Base-by-base conservation (phyloP, 768 basidiomycete genomes). In the Rhodotorula graminis region DNA sequence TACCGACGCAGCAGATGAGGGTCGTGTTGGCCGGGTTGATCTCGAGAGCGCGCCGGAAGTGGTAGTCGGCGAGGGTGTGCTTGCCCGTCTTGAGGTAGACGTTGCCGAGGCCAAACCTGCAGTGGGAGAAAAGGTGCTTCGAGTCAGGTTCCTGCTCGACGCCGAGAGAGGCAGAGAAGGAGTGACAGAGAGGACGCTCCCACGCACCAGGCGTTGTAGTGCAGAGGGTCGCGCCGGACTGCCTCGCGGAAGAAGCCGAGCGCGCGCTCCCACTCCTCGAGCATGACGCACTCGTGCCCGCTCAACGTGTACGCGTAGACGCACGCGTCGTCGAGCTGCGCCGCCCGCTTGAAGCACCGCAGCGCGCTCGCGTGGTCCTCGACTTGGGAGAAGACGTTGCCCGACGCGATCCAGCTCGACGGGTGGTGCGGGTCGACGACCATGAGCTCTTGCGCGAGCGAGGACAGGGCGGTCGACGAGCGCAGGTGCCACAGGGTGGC, bases 151-250 rank as follows among this genome's bases (percentile, higher is more conserved):
- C 44, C 44, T 7, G 50, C 25, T 23, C 25, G 50, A 3, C 19
- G 47, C 10, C 21, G 21, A 19, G 33, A 19, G 33, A 16, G 33
- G 33, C 33, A 0, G 27, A 40, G 10, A 23, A 27, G 27, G 37
- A 46, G 47, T 21, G 31, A 31, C 25, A 0, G 16, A 57, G 31
- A n/a, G 42, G 33, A 61, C 23, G n/a, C 25, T 18, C 8, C 14
- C 25, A 85, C 91, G 81, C 81, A 96, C 96, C 96, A 98, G 65
- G 96, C 96, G 83, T 96, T 95, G 82, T 98, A 99, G 82, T 96
- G 93, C 19, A 40, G 88, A 78, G 87, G 83, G 84, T 98, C 93
- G 70, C 90, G 89, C 82, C 91, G 87, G 81, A 99, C 85, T 52
- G 95, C 95, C 68, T 87, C 88, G 81, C 96, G 88, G 81, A 94